Percentiles rank a stretch among this genome's conserved stretches.
These are phyloP conservation scores for Jacaranda mimosifolia DNA, from an alignment of 257 asterid species.

Conservation along the genomic window DNA sequence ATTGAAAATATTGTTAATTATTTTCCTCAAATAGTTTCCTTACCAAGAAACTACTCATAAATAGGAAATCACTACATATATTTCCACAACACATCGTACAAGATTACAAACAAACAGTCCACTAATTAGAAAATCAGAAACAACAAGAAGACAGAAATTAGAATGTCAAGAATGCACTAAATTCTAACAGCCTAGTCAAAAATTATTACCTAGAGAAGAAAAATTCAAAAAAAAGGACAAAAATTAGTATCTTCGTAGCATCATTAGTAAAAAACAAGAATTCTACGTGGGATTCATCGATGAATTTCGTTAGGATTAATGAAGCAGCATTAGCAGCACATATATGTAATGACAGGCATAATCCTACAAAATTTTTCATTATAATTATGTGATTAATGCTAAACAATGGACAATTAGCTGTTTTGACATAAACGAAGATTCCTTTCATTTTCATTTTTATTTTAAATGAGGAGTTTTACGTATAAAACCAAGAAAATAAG, in stretches of 20 bases:
- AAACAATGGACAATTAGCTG: constrained; percentile 42
- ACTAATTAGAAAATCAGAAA: constrained; percentile 44
- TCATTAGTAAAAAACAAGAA: constrained; percentile 47
- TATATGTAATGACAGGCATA: constrained; percentile 48
- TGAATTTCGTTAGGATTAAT: constrained; percentile 60
- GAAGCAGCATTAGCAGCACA: constrained; percentile 41
- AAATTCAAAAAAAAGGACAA: neutral
- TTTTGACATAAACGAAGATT: constrained; percentile 54
- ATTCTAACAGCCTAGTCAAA: constrained; percentile 42
- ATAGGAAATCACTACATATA: neutral
- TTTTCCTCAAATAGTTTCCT: too few relatives aligned
- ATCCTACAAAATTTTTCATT: constrained; percentile 37
- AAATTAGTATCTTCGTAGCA: constrained; percentile 33
- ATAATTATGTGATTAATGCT: constrained; percentile 19
- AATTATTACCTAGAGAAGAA: neutral
- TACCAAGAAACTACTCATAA: too few relatives aligned
- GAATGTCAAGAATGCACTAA: constrained; percentile 48
- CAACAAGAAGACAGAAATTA: constrained; percentile 56
- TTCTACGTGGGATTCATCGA: constrained; percentile 66
- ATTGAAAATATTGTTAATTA: too few relatives aligned
- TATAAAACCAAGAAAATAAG: constrained; percentile 50
- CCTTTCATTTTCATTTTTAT: constrained; percentile 13
- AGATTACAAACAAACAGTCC: constrained; percentile 45
- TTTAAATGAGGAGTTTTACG: neutral
- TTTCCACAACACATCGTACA: neutral